These are phyloP conservation scores for Microsporum canis DNA, from an alignment of 2,329 filamentous ascomycete genomes.

Conservation along the genomic window DNA sequence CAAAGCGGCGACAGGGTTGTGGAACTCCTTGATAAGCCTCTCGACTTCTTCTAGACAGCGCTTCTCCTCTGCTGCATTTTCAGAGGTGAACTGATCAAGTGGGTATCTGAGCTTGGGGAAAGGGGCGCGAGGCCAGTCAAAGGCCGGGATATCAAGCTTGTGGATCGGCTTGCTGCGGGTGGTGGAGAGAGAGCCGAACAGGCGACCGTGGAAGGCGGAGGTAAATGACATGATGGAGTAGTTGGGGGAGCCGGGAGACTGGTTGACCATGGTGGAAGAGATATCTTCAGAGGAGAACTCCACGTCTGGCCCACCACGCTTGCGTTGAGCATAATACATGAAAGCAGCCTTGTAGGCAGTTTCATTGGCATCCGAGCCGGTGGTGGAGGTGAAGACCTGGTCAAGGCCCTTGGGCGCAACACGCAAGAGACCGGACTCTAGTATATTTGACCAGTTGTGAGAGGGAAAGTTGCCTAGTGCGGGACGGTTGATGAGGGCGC, in stretches of 20 bases:
- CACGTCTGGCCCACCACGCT: conserved; percentile 64
- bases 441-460: conserved; percentile 67
- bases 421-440: conserved; percentile 68
- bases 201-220: conserved; percentile 77
- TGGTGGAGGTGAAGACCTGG: conserved; percentile 83
- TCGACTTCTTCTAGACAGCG: conserved; percentile 75
- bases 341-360: conserved; percentile 91
- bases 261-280: conserved; percentile 64
- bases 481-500: conserved; percentile 73
- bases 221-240: conserved; percentile 84
- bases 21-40: conserved; percentile 65
- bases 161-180: conserved; percentile 89
- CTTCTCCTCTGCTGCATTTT: conserved; percentile 72
- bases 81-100: conserved; percentile 62
- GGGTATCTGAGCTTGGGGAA: conserved; percentile 83
- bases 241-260: conserved; percentile 63
- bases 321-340: conserved; percentile 74
- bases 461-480: conserved; percentile 86
- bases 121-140: conserved; percentile 85
- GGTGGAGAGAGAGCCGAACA: conserved; percentile 77
- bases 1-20: conserved; percentile 67
- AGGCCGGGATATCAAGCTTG: conserved; percentile 88
- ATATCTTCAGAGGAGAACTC: conserved; percentile 74
- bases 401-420: conserved; percentile 72
- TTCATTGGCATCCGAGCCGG: conserved; percentile 87